phyloP scores from a whole-genome alignment of 768 basidiomycete species.

The Psilocybe subaeruginosa region DNA sequence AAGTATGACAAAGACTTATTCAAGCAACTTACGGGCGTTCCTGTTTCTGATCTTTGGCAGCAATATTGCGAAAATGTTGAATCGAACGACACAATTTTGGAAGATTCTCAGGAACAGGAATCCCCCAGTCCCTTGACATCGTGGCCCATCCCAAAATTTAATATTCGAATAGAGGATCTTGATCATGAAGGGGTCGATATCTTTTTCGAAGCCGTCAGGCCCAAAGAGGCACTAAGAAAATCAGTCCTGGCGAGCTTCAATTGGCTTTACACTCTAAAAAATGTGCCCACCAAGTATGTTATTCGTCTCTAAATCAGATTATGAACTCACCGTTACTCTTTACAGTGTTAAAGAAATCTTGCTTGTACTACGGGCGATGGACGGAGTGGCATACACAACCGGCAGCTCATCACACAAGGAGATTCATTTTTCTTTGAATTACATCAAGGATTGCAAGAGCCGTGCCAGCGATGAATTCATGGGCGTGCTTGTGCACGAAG shows the following conservation, averaged over 20 bases:
- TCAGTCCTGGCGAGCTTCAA: slow-evolving; percentile 54
- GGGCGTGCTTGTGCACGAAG: slow-evolving; percentile 75
- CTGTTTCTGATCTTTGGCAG: slow-evolving; percentile 15
- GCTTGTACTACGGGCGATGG: slow-evolving; percentile 67
- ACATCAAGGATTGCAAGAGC: slow-evolving; percentile 48
- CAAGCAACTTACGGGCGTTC: neutral
- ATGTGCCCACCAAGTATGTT: slow-evolving; percentile 40
- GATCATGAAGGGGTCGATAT: slow-evolving; percentile 57
- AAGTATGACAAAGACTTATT: slow-evolving; percentile 7
- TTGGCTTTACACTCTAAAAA: slow-evolving; percentile 43
- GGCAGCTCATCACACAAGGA: slow-evolving; percentile 65
- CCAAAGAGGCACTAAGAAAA: slow-evolving; percentile 40
- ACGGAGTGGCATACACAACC: slow-evolving; percentile 72
- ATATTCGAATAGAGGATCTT: slow-evolving; percentile 60
- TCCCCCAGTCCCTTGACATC: neutral
- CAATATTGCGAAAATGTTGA: slow-evolving; percentile 9
- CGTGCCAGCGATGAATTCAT: slow-evolving; percentile 61
- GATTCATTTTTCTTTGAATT: slow-evolving; percentile 71
- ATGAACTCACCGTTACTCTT: slow-evolving; percentile 4
- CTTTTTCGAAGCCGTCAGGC: slow-evolving; percentile 56
- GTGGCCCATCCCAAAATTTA: slow-evolving; percentile 61
- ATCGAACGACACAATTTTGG: neutral
- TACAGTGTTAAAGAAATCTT: slow-evolving; percentile 56
- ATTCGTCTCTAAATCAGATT: neutral
- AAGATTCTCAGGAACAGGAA: neutral